Percentiles rank a stretch among this genome's conserved stretches.
phyloP scores from a whole-genome alignment of 2,329 filamentous ascomycete genomes.

The Diaporthe sp. region DNA sequence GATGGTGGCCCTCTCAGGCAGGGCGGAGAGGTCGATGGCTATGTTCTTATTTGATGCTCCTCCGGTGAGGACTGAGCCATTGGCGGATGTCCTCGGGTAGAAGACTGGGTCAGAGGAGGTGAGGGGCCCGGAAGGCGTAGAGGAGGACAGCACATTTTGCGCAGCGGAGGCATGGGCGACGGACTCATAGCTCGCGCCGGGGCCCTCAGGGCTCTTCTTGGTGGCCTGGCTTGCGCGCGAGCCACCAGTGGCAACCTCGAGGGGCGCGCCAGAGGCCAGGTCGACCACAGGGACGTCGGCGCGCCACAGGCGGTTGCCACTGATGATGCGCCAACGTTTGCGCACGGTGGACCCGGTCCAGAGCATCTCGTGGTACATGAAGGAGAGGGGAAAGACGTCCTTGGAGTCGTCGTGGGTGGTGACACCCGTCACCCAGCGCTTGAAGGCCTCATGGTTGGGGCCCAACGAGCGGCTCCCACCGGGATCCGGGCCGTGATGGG shows the following conservation, averaged over 20 bases:
- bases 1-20: constrained; percentile 51
- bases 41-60: constrained; percentile 49
- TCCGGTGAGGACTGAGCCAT: constrained; percentile 26
- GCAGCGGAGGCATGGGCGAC: background rate
- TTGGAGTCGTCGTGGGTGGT: constrained; percentile 59
- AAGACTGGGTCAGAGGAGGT: constrained; percentile 34
- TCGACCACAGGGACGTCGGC: constrained; percentile 44
- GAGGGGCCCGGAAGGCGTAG: background rate
- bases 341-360: constrained; percentile 56
- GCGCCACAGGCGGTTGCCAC: constrained; percentile 55
- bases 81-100: constrained; percentile 41
- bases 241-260: constrained; percentile 44
- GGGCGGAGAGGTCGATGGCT: constrained; percentile 46
- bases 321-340: constrained; percentile 57
- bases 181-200: background rate
- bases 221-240: constrained; percentile 37
- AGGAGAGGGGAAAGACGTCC: constrained; percentile 59
- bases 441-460: constrained; percentile 53
- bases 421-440: constrained; percentile 55
- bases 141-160: background rate
- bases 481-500: constrained; percentile 6
- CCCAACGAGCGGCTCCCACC: constrained; percentile 14
- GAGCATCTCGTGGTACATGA: constrained; percentile 51
- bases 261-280: constrained; percentile 45
- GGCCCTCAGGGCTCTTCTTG: background rate